Percentiles rank a stretch among this genome's conserved stretches.
phyloP scores from a whole-genome alignment of 306 rosid species.

The Lupinus albus region DNA sequence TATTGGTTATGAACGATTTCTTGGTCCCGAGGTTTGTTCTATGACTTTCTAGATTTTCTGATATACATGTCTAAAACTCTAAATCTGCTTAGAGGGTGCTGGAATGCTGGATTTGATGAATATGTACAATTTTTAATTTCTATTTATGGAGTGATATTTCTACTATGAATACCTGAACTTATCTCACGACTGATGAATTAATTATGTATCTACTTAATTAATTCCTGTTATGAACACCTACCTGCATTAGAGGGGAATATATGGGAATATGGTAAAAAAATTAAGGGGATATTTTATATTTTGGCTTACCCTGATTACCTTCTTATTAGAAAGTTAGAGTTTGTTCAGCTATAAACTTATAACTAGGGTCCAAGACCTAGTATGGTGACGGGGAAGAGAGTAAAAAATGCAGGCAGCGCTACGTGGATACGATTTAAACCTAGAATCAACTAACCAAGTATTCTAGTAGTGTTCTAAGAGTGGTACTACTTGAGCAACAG shows the following conservation, averaged over 20 bases:
- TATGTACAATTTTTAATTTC: neutral
- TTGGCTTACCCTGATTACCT: neutral
- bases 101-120: conserved; percentile 15
- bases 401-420: neutral
- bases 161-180: conserved; percentile 5
- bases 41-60: conserved; percentile 29
- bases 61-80: neutral
- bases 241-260: conserved; percentile 1
- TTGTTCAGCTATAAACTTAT: conserved; percentile 14
- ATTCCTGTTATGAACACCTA: conserved; percentile 7
- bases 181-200: neutral
- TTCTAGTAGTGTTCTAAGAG: conserved; percentile 21
- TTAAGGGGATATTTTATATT: neutral
- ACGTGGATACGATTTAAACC: conserved; percentile 1
- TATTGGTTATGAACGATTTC: conserved; percentile 96
- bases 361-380: conserved; percentile 6
- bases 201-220: neutral
- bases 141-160: conserved; percentile 17
- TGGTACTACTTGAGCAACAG: neutral
- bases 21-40: conserved; percentile 91
- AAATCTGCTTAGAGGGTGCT: conserved; percentile 1
- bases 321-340: conserved; percentile 9
- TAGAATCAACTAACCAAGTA: conserved; percentile 14
- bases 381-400: conserved; percentile 3
- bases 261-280: conserved; percentile 1